Evolutionary conservation across 2,329 filamentous ascomycete species (phyloP), one percentile per base, ranked within the genome.

Genomic region (Arthroderma sp.): DNA sequence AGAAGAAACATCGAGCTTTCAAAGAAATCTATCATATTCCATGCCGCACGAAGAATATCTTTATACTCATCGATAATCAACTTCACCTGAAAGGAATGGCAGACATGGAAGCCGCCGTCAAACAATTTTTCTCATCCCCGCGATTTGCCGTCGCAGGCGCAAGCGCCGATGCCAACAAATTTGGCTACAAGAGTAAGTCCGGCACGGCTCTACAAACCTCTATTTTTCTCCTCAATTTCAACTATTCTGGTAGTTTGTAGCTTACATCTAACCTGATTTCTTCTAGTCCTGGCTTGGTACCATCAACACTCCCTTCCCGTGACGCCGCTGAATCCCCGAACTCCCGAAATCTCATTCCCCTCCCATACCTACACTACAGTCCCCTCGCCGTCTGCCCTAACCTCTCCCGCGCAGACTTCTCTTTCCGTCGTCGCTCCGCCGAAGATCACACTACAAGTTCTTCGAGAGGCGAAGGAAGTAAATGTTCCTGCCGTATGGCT

Each of bases 371-470:
- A 86, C 65, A 55, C 74, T 29, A 82, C 86, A 2, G 68, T 83
- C 22, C 60, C 81, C 1, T 80, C 76, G 3, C 76, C 91, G 4
- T 68, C 74, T 1, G 72, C 73, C 1, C 75, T 95, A 5, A 65
- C 76, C 1, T 66, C 77, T 15, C 83, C 88, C 0, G 65, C 65
- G 15, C 71, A 83, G 50, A 93, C 86, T 1, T 80, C 80, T 4
- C 70, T 96, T 8, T 89, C 83, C 31, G 77, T 96, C 56, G 86
- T 96, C 59, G 96, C 91, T 8, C 86, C 86, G 3, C 89, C 91
- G 0, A 65, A 72, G 2, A 78, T 85, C 29, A 94, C 91, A 1
- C 73, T 81, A 48, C 68, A 78, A 56, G 69, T 93, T 5, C 69
- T 96, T 36, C 71, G 79, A 50, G 83, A 94, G 62, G 91, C 89